phyloP scores from a whole-genome alignment of 352 stramenopile genomes.

The Lagenidium sp. region DNA sequence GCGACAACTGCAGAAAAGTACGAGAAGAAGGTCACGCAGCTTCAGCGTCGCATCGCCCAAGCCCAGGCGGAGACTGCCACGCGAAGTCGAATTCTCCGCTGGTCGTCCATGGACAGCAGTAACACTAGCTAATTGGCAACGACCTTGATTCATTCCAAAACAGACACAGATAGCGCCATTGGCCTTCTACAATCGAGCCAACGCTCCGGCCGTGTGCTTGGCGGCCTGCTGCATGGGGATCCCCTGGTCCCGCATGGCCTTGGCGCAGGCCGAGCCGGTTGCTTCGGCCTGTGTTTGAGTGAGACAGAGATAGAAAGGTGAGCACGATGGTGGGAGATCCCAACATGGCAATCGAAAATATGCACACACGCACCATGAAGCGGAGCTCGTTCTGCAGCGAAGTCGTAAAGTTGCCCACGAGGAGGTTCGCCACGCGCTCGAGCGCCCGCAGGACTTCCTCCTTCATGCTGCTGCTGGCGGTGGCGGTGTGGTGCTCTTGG shows the following conservation, averaged over 20 bases:
- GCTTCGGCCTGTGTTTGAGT: slow-evolving; percentile 39
- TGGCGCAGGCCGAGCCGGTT: slow-evolving; percentile 44
- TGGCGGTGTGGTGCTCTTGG: not conserved
- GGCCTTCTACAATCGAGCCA: slow-evolving; percentile 40
- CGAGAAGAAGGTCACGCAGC: slow-evolving; percentile 48
- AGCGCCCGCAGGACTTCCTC: slow-evolving; percentile 41
- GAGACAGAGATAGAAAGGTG: too few relatives aligned
- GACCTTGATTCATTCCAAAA: too few relatives aligned
- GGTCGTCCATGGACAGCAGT: slow-evolving; percentile 16
- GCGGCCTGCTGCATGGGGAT: slow-evolving; percentile 66
- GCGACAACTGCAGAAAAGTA: slow-evolving; percentile 44
- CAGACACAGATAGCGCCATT: too few relatives aligned
- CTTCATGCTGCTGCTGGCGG: slow-evolving; percentile 33
- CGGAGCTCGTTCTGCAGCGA: slow-evolving; percentile 83
- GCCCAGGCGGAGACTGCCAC: slow-evolving; percentile 31
- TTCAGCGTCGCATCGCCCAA: slow-evolving; percentile 34
- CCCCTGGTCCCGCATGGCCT: slow-evolving; percentile 51
- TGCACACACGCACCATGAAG: slow-evolving; percentile 52
- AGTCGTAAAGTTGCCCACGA: slow-evolving; percentile 75
- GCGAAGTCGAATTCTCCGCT: slow-evolving; percentile 31
- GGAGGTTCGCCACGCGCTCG: slow-evolving; percentile 54
- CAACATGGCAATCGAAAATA: slow-evolving; percentile 1
- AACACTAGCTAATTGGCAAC: too few relatives aligned
- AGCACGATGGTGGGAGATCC: not conserved
- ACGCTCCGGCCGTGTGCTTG: slow-evolving; percentile 58